Conservation (phyloP, 140 eudicot genomes). For the Senecio squalidus region DNA sequence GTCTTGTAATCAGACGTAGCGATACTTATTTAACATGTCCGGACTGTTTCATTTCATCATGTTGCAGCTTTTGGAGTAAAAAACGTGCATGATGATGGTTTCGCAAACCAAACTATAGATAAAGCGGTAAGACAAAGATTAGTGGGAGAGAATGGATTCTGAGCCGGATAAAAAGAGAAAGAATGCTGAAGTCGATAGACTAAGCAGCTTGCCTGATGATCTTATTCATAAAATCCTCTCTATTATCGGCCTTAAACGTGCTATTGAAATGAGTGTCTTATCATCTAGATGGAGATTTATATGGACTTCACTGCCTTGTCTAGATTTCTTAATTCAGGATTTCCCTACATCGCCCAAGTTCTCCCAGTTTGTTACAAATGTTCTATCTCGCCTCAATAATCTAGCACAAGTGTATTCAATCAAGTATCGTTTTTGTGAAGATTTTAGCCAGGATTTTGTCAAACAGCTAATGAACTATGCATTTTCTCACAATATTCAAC, state of each 20-base stretch:
- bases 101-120: too few species aligned
- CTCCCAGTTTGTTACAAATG: neutral
- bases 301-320: conserved; percentile 2
- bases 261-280: neutral
- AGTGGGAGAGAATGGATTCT: neutral
- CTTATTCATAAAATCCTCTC: conserved; percentile 11
- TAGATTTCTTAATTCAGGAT: neutral
- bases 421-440: neutral
- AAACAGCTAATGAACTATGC: conserved; percentile 3
- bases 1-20: too few species aligned
- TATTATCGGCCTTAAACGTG: neutral
- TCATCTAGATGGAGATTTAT: conserved; percentile 12
- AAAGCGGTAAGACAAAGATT: too few species aligned
- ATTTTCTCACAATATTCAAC: conserved; percentile 14
- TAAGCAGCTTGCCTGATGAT: conserved; percentile 20
- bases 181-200: conserved; percentile 5
- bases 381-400: conserved; percentile 3
- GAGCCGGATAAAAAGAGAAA: neutral
- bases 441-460: neutral
- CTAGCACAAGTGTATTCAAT: neutral
- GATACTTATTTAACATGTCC: too few species aligned
- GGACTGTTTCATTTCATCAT: too few species aligned
- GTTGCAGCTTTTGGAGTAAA: too few species aligned
- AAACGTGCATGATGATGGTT: too few species aligned
- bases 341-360: neutral